Base-by-base conservation (phyloP, 139 green algal genomes). In the Auxenochlorella pyrenoidosa region DNA sequence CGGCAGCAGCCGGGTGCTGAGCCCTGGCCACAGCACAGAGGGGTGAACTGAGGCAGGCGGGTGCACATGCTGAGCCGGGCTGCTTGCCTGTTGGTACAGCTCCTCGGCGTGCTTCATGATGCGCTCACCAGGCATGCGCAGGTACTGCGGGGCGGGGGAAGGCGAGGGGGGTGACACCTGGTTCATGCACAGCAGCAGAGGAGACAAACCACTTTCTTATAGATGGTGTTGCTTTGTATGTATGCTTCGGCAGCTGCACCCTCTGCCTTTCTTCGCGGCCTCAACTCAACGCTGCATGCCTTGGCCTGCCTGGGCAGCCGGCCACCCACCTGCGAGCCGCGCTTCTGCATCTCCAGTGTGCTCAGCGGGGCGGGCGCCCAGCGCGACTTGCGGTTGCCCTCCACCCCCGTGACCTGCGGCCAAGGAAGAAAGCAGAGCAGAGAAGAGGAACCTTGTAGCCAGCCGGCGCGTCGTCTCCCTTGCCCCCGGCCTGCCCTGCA, bases 81-180 rank as follows among this genome's bases (percentile, higher is more conserved):
- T 4, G 54, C 54, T 63, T 63, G n/a, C 75, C 40, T 86, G 92
- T 90, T 99, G 96, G 93, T 99, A 99, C 86, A 99, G 92, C 90
- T 99, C 97, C 94, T 99, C 97, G 15, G 97, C 97, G n/a, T 98
- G 82, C 90, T 96, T 94, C 97, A 99, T 98, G 91, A 98, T 95
- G 68, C 91, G 90, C 86, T 97, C 95, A 77, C 88, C 95, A 43
- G 90, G 88, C 60, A 99, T 89, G 60, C 95, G 92, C 71, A 99
- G 93, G 73, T 92, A 93, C 71, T 84, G 73, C 70, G 24, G 78
- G 81, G 65, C 10, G 60, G 38, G 22, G 30, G 38, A 38, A 21
- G 38, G 79, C 1, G 28, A 60, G 18, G 58, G 22, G 60, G 32
- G 10, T 8, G 65, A 36, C 54, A 83, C 54, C 47, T 2, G 54